Percentiles rank a stretch among this genome's conserved stretches.
Evolutionary conservation across 352 stramenopile species (phyloP).

Genomic region (Stramenopiles sp.): DNA sequence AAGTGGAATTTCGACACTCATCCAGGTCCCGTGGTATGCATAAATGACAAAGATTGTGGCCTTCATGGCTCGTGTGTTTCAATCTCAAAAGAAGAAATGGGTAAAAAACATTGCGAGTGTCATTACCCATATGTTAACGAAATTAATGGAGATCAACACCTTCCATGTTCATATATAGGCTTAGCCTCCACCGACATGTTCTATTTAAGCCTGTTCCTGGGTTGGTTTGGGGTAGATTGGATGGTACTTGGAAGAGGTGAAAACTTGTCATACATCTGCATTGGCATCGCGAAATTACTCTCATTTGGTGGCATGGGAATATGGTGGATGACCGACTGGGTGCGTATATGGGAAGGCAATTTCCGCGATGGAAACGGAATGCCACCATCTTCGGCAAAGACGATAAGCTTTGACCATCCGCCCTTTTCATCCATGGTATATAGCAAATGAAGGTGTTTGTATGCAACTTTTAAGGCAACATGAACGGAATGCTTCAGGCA

Average conservation of each 20-base stretch:
- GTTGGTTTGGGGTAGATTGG: neutral
- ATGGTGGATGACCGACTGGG: neutral
- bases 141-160: neutral
- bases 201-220: neutral
- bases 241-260: neutral
- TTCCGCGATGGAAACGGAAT: neutral
- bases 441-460: no score
- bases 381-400: neutral
- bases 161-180: neutral
- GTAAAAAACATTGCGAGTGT: neutral
- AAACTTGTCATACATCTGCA: neutral
- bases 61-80: neutral
- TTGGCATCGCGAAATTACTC: neutral
- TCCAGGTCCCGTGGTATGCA: neutral
- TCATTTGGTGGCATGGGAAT: neutral
- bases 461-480: no score
- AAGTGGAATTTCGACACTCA: no score
- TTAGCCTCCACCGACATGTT: neutral
- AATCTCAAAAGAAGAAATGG: neutral
- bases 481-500: no score
- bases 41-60: neutral
- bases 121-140: neutral
- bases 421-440: no score
- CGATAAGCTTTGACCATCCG: no score
- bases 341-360: neutral